phyloP scores from a whole-genome alignment of 139 green algal species.

The Eudorina sp. region DNA sequence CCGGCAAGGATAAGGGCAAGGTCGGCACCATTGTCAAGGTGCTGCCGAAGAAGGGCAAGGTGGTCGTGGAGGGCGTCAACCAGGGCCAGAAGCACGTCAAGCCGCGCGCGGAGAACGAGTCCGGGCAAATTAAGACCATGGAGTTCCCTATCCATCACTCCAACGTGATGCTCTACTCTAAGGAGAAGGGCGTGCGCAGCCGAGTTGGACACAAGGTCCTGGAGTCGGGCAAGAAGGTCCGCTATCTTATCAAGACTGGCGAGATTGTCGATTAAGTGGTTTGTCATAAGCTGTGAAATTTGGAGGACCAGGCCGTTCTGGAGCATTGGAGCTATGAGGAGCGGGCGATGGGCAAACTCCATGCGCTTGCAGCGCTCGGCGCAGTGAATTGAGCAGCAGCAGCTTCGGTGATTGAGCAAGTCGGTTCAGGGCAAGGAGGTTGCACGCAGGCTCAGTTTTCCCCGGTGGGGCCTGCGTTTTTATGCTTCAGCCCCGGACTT shows the following conservation, averaged over 20 bases:
- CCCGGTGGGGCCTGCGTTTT: background rate
- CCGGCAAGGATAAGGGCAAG: slow-evolving; percentile 93
- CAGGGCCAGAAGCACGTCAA: slow-evolving; percentile 89
- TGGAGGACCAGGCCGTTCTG: too few relatives aligned
- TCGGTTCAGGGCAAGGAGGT: background rate
- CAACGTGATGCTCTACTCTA: slow-evolving; percentile 97
- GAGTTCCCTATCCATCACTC: slow-evolving; percentile 96
- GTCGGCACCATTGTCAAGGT: slow-evolving; percentile 88
- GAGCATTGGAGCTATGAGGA: too few relatives aligned
- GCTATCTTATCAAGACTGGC: slow-evolving; percentile 91
- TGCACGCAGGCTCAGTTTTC: slow-evolving; percentile 37
- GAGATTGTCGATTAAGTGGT: slow-evolving; percentile 73
- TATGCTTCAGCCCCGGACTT: too few relatives aligned
- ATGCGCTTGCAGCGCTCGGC: too few relatives aligned
- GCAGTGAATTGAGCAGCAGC: too few relatives aligned
- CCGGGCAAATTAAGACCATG: slow-evolving; percentile 84
- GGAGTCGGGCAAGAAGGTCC: slow-evolving; percentile 86
- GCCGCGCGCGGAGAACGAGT: slow-evolving; percentile 84
- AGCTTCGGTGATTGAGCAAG: too few relatives aligned
- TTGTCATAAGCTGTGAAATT: too few relatives aligned
- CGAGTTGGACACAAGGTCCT: slow-evolving; percentile 84
- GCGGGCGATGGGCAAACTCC: too few relatives aligned
- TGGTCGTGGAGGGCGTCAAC: slow-evolving; percentile 96
- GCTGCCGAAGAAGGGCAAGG: slow-evolving; percentile 82
- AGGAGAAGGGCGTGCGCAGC: slow-evolving; percentile 75